phyloP scores from a whole-genome alignment of 352 stramenopile genomes.

The Phytophthora hybrid region DNA sequence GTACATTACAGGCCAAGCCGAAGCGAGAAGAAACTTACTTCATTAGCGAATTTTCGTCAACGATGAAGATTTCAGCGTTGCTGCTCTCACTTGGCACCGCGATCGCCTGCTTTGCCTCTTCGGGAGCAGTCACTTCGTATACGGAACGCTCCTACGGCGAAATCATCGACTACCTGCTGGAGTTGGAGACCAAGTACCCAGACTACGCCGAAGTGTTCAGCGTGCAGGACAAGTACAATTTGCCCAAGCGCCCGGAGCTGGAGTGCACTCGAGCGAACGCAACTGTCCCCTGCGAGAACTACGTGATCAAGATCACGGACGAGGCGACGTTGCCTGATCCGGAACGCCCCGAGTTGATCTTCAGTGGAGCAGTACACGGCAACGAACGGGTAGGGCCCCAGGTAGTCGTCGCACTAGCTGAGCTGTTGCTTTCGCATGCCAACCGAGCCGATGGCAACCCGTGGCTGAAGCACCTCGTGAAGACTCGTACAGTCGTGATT shows the following conservation, averaged over 20 bases:
- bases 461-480: conserved; percentile 82
- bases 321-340: conserved; percentile 67
- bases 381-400: conserved; percentile 94
- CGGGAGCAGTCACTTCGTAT: conserved; percentile 24
- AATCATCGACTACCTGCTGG: conserved; percentile 69
- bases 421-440: conserved; percentile 70
- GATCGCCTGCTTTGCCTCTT: background rate
- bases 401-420: conserved; percentile 74
- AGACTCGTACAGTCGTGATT: conserved; percentile 78
- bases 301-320: conserved; percentile 89
- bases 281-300: conserved; percentile 73
- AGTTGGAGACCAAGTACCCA: conserved; percentile 63
- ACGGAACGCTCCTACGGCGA: conserved; percentile 74
- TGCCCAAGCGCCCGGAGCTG: conserved; percentile 61
- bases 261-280: conserved; percentile 51
- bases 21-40: too few species aligned
- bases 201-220: conserved; percentile 82
- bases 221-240: conserved; percentile 79
- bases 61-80: background rate
- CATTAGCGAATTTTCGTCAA: too few species aligned
- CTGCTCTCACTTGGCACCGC: background rate
- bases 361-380: conserved; percentile 94
- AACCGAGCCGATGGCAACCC: conserved; percentile 48
- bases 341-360: conserved; percentile 93
- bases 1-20: too few species aligned